phyloP scores from a whole-genome alignment of 2,329 filamentous ascomycete species.

The Lecanicillium sp. region DNA sequence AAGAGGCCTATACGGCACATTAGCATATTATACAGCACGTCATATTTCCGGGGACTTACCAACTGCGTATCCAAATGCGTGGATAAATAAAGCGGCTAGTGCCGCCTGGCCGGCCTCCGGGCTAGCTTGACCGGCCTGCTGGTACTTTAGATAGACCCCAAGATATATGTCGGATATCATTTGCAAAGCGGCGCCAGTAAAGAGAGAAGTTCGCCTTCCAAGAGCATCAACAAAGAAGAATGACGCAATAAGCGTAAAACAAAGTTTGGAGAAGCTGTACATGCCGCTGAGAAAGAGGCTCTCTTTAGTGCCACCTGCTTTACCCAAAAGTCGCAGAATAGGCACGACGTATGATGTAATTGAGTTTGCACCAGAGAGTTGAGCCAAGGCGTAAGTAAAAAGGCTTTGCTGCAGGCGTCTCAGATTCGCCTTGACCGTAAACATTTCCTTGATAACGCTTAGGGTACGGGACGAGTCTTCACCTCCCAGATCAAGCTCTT shows the following conservation, averaged over 20 bases:
- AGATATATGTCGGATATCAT: conserved; percentile 33
- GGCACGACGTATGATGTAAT: conserved; percentile 36
- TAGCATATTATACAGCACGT: background rate
- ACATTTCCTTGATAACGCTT: conserved; percentile 25
- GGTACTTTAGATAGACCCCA: conserved; percentile 29
- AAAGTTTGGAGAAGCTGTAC: conserved; percentile 35
- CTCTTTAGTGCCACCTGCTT: conserved; percentile 18
- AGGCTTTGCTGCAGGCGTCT: conserved; percentile 30
- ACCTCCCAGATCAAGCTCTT: conserved; percentile 9
- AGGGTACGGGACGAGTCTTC: conserved; percentile 13
- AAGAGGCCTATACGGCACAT: conserved; percentile 22
- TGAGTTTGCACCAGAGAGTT: conserved; percentile 35
- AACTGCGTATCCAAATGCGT: conserved; percentile 35
- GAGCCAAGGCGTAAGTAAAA: conserved; percentile 28
- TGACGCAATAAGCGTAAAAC: conserved; percentile 29
- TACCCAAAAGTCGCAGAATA: conserved; percentile 30
- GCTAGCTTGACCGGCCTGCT: conserved; percentile 16
- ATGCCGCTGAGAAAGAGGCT: conserved; percentile 32
- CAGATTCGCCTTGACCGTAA: conserved; percentile 27
- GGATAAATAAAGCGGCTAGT: conserved; percentile 35
- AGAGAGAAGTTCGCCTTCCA: conserved; percentile 29
- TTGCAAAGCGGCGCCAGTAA: conserved; percentile 27
- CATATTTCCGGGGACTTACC: conserved; percentile 8
- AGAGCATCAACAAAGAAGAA: conserved; percentile 38
- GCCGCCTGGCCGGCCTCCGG: conserved; percentile 26